phyloP scores from a whole-genome alignment of 1,284 basidiomycete species.

The Trametes polyzona region DNA sequence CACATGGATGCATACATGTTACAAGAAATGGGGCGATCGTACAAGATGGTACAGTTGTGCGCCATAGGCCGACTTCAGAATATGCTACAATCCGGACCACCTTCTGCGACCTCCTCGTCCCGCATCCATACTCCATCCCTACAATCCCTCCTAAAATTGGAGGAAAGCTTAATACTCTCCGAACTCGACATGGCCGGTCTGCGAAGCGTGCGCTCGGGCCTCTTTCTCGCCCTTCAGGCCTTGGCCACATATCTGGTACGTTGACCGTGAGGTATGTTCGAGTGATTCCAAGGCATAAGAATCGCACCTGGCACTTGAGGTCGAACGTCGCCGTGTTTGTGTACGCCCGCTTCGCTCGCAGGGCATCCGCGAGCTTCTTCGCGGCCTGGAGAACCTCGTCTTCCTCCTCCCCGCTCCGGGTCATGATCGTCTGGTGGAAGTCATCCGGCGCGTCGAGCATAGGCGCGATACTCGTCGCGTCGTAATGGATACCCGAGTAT shows the following conservation, averaged over 20 bases:
- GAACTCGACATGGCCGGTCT: slow-evolving; percentile 87
- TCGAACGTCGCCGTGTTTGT: slow-evolving; percentile 93
- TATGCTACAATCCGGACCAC: slow-evolving; percentile 3
- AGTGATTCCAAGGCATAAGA: not conserved
- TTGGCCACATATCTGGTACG: slow-evolving; percentile 63
- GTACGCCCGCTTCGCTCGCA: slow-evolving; percentile 79
- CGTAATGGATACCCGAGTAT: slow-evolving; percentile 95
- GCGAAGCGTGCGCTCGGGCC: slow-evolving; percentile 82
- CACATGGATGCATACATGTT: not conserved
- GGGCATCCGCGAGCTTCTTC: slow-evolving; percentile 68
- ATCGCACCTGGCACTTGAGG: slow-evolving; percentile 77
- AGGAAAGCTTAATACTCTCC: slow-evolving; percentile 73
- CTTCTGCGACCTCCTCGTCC: slow-evolving; percentile 16
- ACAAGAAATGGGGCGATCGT: not conserved
- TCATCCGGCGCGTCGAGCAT: slow-evolving; percentile 72
- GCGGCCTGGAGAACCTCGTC: slow-evolving; percentile 72
- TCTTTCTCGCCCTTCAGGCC: slow-evolving; percentile 93
- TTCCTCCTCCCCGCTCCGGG: slow-evolving; percentile 34
- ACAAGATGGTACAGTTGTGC: slow-evolving; percentile 14
- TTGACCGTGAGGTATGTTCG: not conserved
- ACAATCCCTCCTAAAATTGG: not conserved
- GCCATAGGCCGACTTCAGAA: not conserved
- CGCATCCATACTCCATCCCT: no score
- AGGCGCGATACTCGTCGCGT: slow-evolving; percentile 85
- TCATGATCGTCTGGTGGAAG: slow-evolving; percentile 81